Conservation (phyloP, 768 basidiomycete species). For the Hydnomerulius pinastri region DNA sequence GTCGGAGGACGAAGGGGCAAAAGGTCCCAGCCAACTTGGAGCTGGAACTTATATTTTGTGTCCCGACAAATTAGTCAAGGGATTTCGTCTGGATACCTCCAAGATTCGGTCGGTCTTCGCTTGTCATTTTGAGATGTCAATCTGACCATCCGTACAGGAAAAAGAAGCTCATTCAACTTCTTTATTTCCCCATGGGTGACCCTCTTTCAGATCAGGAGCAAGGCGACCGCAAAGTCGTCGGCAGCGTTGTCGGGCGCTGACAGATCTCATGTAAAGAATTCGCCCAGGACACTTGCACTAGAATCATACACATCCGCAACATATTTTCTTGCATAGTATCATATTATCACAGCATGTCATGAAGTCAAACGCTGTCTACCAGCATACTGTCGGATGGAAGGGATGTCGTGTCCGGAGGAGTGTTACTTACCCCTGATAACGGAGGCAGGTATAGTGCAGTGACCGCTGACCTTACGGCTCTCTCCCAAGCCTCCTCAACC, state of each 20-base stretch:
- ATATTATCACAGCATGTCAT: background rate
- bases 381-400: constrained; percentile 44
- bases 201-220: constrained; percentile 61
- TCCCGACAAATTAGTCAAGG: constrained; percentile 39
- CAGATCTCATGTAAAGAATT: constrained; percentile 4
- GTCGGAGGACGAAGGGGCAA: constrained; percentile 11
- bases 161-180: constrained; percentile 71
- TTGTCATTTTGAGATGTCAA: background rate
- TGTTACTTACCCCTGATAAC: constrained; percentile 31
- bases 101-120: constrained; percentile 43
- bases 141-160: constrained; percentile 13
- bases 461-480: constrained; percentile 73
- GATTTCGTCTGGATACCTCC: constrained; percentile 50
- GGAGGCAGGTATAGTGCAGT: constrained; percentile 69
- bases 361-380: constrained; percentile 30
- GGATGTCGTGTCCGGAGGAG: constrained; percentile 4
- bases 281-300: background rate
- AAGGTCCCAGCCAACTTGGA: background rate
- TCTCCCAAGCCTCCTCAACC: constrained; percentile 83
- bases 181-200: constrained; percentile 75
- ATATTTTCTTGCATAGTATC: background rate
- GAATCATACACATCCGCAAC: background rate
- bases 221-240: constrained; percentile 50
- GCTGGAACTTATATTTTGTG: constrained; percentile 21
- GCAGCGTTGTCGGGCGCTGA: constrained; percentile 42